Evolutionary conservation across 257 asterid species (phyloP), one percentile per base, ranked within the genome.

Genomic region (Eustoma russellianum): DNA sequence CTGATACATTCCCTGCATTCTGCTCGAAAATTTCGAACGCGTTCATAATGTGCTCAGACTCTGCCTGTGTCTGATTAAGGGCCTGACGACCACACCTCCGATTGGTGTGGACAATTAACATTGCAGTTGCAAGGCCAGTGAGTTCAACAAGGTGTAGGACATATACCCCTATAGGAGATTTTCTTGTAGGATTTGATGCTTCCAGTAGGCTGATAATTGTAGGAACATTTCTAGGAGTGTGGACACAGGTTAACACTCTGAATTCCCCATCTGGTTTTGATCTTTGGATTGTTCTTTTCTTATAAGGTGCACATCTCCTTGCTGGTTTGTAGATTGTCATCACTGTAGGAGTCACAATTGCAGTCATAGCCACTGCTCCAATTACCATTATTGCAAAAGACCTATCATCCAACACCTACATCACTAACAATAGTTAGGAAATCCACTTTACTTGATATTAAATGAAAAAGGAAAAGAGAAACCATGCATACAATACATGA

Each of bases 91-190:
- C 82, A 5, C 76, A 54, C 53, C 80, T 76, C 0, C 88, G 68
- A 0, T 83, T 70, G 68, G 59, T 81, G 84, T 92, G 97, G 58
- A 85, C 97, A 19, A 85, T 85, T 52, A 92, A 80, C 91, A 92
- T 85, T 60, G 95, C 95, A 2, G 99, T 88, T 9, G 96, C 92
- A 1, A 97, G 91, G 4, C 97, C 99, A 0, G 95, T 80, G 70
- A 92, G 97, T 50, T 92, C 97, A 14, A 85, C 94, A 0, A 92
- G 94, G 68, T 92, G 97, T 54, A 88, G 91, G 41, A 80, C 84
- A 51, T 84, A 83, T 17, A 71, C 50, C 38, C 85, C 72, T 0
- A 92, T 79, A 0, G 97, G 99, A 18, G 99, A 85, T 18, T 70
- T 85, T 51, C 77, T 85, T 1, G 82, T 74, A 0, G 97, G 93